These are phyloP conservation scores for Solanum aculeatissimum DNA, from an alignment of 305 asterid genomes.

Conservation along the genomic window DNA sequence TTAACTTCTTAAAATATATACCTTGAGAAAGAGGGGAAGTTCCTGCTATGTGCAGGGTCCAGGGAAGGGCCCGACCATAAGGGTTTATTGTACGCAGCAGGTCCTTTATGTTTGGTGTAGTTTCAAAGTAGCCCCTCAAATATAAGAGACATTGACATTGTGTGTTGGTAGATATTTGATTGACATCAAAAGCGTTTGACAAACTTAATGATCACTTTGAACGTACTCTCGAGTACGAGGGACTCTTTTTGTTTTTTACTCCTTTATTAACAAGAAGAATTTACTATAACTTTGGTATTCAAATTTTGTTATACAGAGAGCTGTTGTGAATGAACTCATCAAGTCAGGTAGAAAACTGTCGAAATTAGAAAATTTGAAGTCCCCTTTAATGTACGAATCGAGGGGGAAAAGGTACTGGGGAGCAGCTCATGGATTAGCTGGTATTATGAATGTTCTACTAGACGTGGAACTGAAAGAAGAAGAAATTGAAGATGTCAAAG, in stretches of 20 bases:
- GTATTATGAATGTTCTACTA: constrained; percentile 48
- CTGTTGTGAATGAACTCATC: constrained; percentile 33
- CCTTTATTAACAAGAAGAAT: neutral
- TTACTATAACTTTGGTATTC: neutral
- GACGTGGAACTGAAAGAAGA: constrained; percentile 37
- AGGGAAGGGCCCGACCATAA: no score
- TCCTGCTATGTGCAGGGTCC: no score
- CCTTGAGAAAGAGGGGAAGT: no score
- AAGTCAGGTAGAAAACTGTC: constrained; percentile 35
- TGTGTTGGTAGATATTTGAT: neutral
- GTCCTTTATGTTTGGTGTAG: neutral
- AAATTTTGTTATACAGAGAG: constrained; percentile 18
- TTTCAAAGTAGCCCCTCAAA: neutral
- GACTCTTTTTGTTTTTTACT: neutral
- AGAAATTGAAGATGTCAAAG: constrained; percentile 51
- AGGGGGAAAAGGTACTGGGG: constrained; percentile 57
- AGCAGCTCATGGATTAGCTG: constrained; percentile 76
- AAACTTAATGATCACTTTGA: neutral
- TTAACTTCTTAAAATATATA: neutral
- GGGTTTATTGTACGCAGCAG: no score
- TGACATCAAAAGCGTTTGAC: neutral
- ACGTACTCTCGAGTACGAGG: neutral
- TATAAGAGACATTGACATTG: neutral
- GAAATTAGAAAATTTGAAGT: constrained; percentile 22
- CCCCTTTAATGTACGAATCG: constrained; percentile 55